phyloP scores from a whole-genome alignment of 805 yeast species.

The Jamesozyma piceae region DNA sequence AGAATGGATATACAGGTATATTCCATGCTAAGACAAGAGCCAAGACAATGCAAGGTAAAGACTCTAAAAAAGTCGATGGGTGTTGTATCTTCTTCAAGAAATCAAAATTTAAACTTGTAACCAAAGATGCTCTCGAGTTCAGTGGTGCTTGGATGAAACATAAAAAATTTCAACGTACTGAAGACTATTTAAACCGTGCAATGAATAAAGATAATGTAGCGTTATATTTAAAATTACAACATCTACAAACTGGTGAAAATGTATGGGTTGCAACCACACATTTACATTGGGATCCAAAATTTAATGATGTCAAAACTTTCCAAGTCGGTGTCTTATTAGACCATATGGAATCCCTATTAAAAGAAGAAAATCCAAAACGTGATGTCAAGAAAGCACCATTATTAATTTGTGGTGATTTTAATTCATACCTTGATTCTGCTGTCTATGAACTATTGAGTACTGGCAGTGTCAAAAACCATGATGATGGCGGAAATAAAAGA shows the following conservation, averaged over 20 bases:
- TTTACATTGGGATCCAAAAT: slow-evolving; percentile 96
- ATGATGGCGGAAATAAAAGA: slow-evolving; percentile 71
- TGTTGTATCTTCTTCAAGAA: slow-evolving; percentile 88
- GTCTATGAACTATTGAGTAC: slow-evolving; percentile 83
- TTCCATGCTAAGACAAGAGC: slow-evolving; percentile 88
- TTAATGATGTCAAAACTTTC: slow-evolving; percentile 89
- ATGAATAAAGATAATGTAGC: slow-evolving; percentile 95
- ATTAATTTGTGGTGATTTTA: slow-evolving; percentile 90
- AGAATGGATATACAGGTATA: slow-evolving; percentile 68
- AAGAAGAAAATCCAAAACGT: slow-evolving; percentile 38
- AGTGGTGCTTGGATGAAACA: slow-evolving; percentile 71
- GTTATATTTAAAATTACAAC: slow-evolving; percentile 64
- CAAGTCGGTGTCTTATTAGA: slow-evolving; percentile 89
- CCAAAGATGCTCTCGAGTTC: slow-evolving; percentile 70
- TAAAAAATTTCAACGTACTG: slow-evolving; percentile 83
- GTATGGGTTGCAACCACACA: slow-evolving; percentile 81
- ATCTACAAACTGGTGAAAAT: slow-evolving; percentile 58
- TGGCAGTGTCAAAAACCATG: slow-evolving; percentile 70
- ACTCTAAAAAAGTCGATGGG: slow-evolving; percentile 89
- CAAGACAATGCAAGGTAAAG: slow-evolving; percentile 73
- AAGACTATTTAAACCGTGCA: slow-evolving; percentile 89
- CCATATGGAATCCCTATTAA: slow-evolving; percentile 63
- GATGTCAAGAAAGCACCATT: slow-evolving; percentile 60
- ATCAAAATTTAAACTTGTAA: slow-evolving; percentile 58
- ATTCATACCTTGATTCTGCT: slow-evolving; percentile 78